Evolutionary conservation across 768 basidiomycete species (phyloP).

Genomic region (Cystobasidium onofrii): DNA sequence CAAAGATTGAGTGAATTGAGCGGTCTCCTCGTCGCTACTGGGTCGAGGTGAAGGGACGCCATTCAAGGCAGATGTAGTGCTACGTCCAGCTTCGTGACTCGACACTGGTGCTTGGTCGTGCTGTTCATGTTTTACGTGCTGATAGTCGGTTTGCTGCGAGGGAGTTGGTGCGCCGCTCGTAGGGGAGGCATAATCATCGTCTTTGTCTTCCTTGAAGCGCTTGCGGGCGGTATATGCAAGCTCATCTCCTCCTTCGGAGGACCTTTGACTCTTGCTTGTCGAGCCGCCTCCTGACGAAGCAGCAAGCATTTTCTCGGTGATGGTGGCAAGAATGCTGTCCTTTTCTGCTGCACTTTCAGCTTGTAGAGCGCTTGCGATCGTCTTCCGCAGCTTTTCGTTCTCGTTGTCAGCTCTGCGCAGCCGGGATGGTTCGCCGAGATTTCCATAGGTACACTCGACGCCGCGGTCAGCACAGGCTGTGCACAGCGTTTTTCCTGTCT

Average conservation of each 20-base stretch:
- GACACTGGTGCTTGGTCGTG: background rate
- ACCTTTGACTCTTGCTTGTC: background rate
- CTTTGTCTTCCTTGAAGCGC: background rate
- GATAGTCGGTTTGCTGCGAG: background rate
- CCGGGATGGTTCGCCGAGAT: background rate
- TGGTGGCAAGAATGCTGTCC: conserved; percentile 6
- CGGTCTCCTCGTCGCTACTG: conserved; percentile 5
- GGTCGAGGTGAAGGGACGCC: background rate
- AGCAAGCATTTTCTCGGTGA: conserved; percentile 3
- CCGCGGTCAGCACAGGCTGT: conserved; percentile 6
- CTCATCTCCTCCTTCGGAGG: background rate
- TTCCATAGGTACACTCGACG: conserved; percentile 16
- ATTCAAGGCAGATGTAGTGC: background rate
- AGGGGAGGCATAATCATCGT: background rate
- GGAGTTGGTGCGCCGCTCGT: background rate
- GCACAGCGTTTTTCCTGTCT: background rate
- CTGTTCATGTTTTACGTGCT: background rate
- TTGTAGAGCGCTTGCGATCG: background rate
- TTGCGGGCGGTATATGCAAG: background rate
- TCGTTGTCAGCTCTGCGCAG: conserved; percentile 1
- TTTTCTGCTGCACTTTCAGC: background rate
- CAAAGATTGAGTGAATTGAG: background rate
- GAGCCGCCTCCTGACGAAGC: background rate
- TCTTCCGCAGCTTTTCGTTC: background rate
- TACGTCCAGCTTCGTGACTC: background rate